Evolutionary conservation across 257 asterid genomes (phyloP).

Genomic region (Penstemon eatonii): DNA sequence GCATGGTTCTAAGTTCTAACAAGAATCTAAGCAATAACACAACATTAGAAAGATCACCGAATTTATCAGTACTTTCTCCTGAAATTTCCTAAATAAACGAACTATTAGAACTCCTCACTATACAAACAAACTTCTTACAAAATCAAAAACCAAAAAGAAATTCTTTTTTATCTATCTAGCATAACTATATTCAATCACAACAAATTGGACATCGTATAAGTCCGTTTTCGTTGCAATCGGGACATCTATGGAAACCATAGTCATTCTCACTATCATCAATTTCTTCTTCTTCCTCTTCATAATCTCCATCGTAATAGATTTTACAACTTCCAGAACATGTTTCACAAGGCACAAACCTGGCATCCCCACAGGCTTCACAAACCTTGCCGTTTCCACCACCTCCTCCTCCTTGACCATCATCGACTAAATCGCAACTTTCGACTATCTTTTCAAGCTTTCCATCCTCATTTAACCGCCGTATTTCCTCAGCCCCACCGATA

Average conservation of each 20-base stretch:
- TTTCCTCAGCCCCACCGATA: constrained; percentile 85
- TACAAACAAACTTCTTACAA: constrained; percentile 44
- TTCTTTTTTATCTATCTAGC: neutral
- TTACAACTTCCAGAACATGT: constrained; percentile 94
- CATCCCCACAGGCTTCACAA: constrained; percentile 87
- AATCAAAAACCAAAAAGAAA: neutral
- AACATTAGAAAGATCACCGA: neutral
- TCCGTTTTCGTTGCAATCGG: constrained; percentile 87
- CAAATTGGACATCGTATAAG: constrained; percentile 76
- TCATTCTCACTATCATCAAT: constrained; percentile 35
- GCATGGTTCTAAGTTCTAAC: constrained; percentile 7
- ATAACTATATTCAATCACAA: constrained; percentile 40
- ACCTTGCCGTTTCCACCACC: constrained; percentile 32
- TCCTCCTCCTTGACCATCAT: constrained; percentile 27
- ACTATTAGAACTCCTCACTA: constrained; percentile 37
- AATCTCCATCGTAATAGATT: constrained; percentile 56
- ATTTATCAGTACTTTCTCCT: constrained; percentile 9
- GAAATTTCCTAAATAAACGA: constrained; percentile 6
- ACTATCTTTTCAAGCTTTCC: constrained; percentile 71
- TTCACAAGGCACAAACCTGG: constrained; percentile 86
- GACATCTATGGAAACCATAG: constrained; percentile 78
- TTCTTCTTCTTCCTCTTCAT: constrained; percentile 41
- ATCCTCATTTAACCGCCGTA: constrained; percentile 67
- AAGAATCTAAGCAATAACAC: constrained; percentile 4
- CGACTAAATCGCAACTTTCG: constrained; percentile 59